Evolutionary conservation across 2,329 filamentous ascomycete species (phyloP), one percentile per base, ranked within the genome.

Genomic region (Aspergillus pseudoviridinutans): DNA sequence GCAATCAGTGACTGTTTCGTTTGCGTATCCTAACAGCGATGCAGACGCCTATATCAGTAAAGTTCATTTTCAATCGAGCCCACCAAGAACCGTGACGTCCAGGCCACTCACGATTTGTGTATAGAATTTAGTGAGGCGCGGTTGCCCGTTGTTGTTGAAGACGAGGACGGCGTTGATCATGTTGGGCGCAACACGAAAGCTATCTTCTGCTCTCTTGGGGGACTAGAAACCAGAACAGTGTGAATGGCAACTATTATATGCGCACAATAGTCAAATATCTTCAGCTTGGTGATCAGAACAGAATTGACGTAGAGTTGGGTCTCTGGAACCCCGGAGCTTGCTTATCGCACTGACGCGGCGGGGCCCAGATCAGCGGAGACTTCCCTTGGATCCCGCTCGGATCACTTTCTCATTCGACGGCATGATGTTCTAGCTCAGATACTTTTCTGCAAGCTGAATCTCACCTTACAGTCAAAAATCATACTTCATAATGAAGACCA

Each of bases 91-190:
- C 2, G 20, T 6, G 10, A 14, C 5, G 22, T 7, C 20, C 8
- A 24, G 8, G 42, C 3, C 54, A 69, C 78, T 59, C 77, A 96
- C 93, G 65, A 99, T 86, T 74, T 97, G 93, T 1, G 93, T 97
- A 75, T 99, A 99, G 82, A 99, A 99, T 71, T 97, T 97, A 68
- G 93, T 97, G 74, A 99, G 84, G 56, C 94, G 89, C 41, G 94
- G 93, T 77, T 99, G 93, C 63, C 94, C 94, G 68, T 93, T 91
- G 80, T 96, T 96, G 72, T 99, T 99, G 82, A 99, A 99, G 74
- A 99, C 93, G 64, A 99, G 83, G 61, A 99, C 93, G 32, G 95
- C 94, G 82, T 96, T 99, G 76, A 99, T 97, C 94, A 99, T 99
- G 66, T 63, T 72, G 62, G 28, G 25, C 24, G 44, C 20, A 28